Evolutionary conservation across 495 filamentous ascomycete genomes (phyloP).

Genomic region (Pyrenula aspistea): DNA sequence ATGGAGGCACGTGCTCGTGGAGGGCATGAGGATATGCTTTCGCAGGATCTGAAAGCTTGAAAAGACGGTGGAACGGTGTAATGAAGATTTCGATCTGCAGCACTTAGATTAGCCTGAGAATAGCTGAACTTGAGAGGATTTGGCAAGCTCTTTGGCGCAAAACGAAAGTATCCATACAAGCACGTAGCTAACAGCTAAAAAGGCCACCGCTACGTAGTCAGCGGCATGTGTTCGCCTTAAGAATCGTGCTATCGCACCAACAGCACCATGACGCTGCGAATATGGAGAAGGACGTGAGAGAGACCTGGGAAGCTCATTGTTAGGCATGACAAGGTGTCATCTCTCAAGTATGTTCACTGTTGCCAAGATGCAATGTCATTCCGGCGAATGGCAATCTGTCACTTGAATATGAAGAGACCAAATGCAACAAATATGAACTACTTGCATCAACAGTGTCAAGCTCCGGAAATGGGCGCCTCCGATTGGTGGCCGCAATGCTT

Average conservation of each 20-base stretch:
- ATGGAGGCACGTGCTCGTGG: conserved; percentile 72
- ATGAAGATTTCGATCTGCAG: conserved; percentile 54
- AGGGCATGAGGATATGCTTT: conserved; percentile 82
- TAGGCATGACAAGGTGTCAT: not conserved
- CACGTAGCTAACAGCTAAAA: conserved; percentile 55
- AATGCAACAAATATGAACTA: too few species aligned
- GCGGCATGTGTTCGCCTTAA: conserved; percentile 65
- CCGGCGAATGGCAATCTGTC: too few species aligned
- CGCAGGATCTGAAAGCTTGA: conserved; percentile 63
- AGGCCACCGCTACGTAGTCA: conserved; percentile 70
- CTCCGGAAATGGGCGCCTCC: not conserved
- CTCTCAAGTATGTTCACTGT: too few species aligned
- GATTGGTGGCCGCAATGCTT: too few species aligned
- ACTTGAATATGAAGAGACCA: not conserved
- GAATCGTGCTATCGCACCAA: conserved; percentile 29
- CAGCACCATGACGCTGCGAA: conserved; percentile 17
- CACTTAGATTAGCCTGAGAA: not conserved
- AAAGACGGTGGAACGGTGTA: conserved; percentile 75
- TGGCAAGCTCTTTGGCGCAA: too few species aligned
- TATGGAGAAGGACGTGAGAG: not conserved
- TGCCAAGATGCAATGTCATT: too few species aligned
- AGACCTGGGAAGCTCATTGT: not conserved
- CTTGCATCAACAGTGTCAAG: too few species aligned
- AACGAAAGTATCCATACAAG: conserved; percentile 32
- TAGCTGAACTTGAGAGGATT: too few species aligned